Base-by-base conservation (phyloP, 768 basidiomycete genomes). In the Tricholoma matsutake region DNA sequence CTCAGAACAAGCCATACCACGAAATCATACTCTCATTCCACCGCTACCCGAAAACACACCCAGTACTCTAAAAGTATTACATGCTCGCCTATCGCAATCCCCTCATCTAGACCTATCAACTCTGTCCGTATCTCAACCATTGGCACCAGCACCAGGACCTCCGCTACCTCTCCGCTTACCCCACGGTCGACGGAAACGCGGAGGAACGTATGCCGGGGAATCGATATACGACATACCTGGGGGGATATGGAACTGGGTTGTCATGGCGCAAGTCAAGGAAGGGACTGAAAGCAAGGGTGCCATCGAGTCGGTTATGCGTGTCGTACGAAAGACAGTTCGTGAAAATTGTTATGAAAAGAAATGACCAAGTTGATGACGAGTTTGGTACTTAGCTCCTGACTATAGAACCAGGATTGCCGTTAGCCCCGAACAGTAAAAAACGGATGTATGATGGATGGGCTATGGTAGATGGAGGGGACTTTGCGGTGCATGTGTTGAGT, bases 241-340 rank as follows among this genome's bases (percentile, higher is more conserved):
- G 14, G 83, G 85, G 2, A 72, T 92, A n/a, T 92, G 91, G 92
- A 82, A 76, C 61, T 92, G 92, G 91, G 75, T 87, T 14, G 75
- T 92, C 11, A 76, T 86, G 60, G 91, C 87, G 4, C 89, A 93
- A 79, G 91, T 94, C 54, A 94, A 92, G 70, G 89, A 92, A 65
- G 92, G 92, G 8, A 89, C 89, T 6, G 91, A 94, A 76, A 85
- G 82, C 58, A 81, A 87, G 66, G 92, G 91, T 6, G 83, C 86
- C 1, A 86, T 94, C 58, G 89, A 92, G 68, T 85, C 86, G 7
- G 84, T 92, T 39, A 83, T 90, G 47, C 81, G 89, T 54, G 71
- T 83, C 11, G 82, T 91, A 28, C 78, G 91, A 63, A 92, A 89
- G 75, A 80, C 83, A 64, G 92, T 88, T 63, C 60, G 88, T 82